Evolutionary conservation across 768 basidiomycete species (phyloP).

Genomic region (Suillus discolor): DNA sequence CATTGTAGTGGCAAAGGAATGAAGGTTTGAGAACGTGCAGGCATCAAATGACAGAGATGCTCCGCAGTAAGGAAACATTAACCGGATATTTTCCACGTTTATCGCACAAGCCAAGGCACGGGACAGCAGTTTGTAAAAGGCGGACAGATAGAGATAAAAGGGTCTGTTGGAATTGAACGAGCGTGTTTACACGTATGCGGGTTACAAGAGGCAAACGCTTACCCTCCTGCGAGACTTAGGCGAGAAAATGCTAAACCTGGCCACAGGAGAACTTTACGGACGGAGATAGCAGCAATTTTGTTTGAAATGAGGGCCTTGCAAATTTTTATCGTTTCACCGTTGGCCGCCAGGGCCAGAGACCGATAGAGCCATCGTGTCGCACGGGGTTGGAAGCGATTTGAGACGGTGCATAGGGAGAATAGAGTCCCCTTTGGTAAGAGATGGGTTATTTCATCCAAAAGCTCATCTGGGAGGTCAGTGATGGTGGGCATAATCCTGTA

Average conservation of each 20-base stretch:
- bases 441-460: constrained; percentile 6
- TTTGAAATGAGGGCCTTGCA: constrained; percentile 12
- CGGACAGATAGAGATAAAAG: constrained; percentile 10
- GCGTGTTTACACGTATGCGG: neutral
- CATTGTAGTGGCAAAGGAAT: constrained; percentile 6
- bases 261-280: constrained; percentile 7
- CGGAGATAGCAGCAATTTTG: constrained; percentile 8
- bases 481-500: constrained; percentile 1
- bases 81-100: neutral
- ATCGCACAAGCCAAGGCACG: neutral
- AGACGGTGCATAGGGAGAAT: constrained; percentile 5
- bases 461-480: constrained; percentile 11
- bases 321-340: neutral
- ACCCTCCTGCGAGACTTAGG: constrained; percentile 2
- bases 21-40: constrained; percentile 9
- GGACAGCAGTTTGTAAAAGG: constrained; percentile 5
- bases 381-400: neutral
- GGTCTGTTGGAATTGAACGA: constrained; percentile 1
- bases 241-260: constrained; percentile 5
- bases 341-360: neutral
- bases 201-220: neutral
- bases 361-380: constrained; percentile 12
- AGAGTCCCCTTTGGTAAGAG: neutral
- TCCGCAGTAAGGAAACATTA: constrained; percentile 11
- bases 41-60: constrained; percentile 1